These are phyloP conservation scores for Rhynchospora pubera DNA, from an alignment of 176 grass and related monocot species.

Conservation along the genomic window DNA sequence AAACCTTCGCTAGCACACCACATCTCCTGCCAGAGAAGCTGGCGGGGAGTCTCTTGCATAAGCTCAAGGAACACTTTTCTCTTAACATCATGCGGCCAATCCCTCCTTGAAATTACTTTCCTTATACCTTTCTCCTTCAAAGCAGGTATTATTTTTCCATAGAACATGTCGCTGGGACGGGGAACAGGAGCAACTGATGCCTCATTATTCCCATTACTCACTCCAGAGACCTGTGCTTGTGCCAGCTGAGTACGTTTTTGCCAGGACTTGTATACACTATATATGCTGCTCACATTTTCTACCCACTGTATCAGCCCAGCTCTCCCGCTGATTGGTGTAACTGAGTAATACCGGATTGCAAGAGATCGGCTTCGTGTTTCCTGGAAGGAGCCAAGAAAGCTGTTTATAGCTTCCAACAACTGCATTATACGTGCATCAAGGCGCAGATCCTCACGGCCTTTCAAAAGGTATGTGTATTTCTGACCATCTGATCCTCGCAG, in stretches of 20 bases:
- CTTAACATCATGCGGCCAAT: slow-evolving; percentile 97
- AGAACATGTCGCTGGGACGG: slow-evolving; percentile 96
- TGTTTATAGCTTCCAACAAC: slow-evolving; percentile 86
- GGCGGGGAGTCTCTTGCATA: slow-evolving; percentile 90
- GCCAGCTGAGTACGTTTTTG: slow-evolving; percentile 69
- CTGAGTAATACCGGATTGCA: slow-evolving; percentile 75
- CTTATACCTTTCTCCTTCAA: slow-evolving; percentile 98
- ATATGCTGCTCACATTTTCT: slow-evolving; percentile 92
- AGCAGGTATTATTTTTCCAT: slow-evolving; percentile 99
- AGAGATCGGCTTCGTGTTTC: slow-evolving; percentile 59
- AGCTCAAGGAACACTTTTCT: slow-evolving; percentile 89
- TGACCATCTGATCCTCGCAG: slow-evolving; percentile 89
- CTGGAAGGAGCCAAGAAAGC: slow-evolving; percentile 46
- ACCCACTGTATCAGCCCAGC: slow-evolving; percentile 97
- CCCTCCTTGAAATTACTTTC: slow-evolving; percentile 94
- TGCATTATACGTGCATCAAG: slow-evolving; percentile 98
- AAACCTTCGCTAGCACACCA: slow-evolving; percentile 98
- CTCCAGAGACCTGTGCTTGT: slow-evolving; percentile 66
- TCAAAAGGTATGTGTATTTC: slow-evolving; percentile 95
- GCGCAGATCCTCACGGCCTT: slow-evolving; percentile 91
- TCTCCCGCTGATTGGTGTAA: slow-evolving; percentile 85
- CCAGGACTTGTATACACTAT: slow-evolving; percentile 96
- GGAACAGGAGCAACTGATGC: slow-evolving; percentile 55
- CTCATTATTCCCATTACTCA: slow-evolving; percentile 37
- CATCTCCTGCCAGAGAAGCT: slow-evolving; percentile 91